Evolutionary conservation across 495 filamentous ascomycete genomes (phyloP).

Genomic region (Penicillium paradoxum): DNA sequence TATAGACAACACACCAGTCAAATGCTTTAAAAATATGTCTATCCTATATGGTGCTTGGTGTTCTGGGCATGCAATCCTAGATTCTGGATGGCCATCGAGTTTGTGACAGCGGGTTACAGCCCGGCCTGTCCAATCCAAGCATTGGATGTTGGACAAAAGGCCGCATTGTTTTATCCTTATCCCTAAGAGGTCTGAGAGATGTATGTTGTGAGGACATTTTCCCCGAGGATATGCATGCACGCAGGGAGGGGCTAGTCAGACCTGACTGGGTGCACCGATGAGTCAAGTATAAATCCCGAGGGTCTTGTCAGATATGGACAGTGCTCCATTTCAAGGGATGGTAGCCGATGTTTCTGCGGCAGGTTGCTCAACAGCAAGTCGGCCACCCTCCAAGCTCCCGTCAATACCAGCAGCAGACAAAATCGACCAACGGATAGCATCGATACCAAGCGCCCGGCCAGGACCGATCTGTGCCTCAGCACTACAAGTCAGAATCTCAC

Average conservation of each 20-base stretch:
- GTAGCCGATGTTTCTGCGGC: not conserved
- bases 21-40: not conserved
- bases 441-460: slow-evolving; percentile 40
- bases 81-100: not conserved
- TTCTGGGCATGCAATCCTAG: not conserved
- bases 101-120: not conserved
- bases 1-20: not conserved
- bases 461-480: slow-evolving; percentile 26
- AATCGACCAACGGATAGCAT: slow-evolving; percentile 47
- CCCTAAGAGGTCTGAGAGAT: not conserved
- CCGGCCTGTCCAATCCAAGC: not conserved
- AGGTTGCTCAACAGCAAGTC: slow-evolving; percentile 1
- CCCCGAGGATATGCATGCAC: not conserved
- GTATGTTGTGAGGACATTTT: not conserved
- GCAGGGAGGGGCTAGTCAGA: not conserved
- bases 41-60: not conserved
- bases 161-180: not conserved
- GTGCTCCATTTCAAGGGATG: not conserved
- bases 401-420: slow-evolving; percentile 47
- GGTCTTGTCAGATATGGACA: not conserved
- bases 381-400: slow-evolving; percentile 27
- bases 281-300: not conserved
- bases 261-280: not conserved
- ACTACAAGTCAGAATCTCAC: slow-evolving; percentile 49
- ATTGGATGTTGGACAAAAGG: not conserved